phyloP scores from a whole-genome alignment of 2,329 filamentous ascomycete species.

The Cladosporium sphaerospermum region DNA sequence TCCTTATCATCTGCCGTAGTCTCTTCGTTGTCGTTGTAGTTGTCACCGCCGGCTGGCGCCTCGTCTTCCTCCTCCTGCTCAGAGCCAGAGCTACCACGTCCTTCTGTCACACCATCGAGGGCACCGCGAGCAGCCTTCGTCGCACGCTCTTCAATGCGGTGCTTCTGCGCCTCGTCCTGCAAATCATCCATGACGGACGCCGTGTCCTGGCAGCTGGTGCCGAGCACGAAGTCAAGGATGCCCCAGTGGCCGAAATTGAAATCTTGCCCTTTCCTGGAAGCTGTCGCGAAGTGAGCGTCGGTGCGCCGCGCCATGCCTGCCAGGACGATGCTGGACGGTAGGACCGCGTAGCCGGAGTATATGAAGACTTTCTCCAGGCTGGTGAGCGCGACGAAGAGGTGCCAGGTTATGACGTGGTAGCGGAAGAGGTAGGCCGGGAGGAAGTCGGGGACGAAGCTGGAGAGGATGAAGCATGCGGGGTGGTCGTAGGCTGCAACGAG shows the following conservation, averaged over 20 bases:
- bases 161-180: constrained; percentile 51
- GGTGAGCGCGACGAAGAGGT: constrained; percentile 56
- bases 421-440: constrained; percentile 59
- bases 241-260: constrained; percentile 47
- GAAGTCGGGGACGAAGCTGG: constrained; percentile 59
- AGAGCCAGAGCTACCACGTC: neutral
- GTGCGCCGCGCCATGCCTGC: constrained; percentile 52
- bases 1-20: neutral
- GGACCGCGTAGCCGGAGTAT: constrained; percentile 60
- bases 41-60: neutral
- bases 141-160: constrained; percentile 42
- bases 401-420: constrained; percentile 67
- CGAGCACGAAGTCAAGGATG: constrained; percentile 56
- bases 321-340: constrained; percentile 54
- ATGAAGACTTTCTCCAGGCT: constrained; percentile 62
- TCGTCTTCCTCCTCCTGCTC: constrained; percentile 4
- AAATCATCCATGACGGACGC: constrained; percentile 50
- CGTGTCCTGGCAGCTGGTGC: constrained; percentile 43
- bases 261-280: constrained; percentile 27
- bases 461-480: constrained; percentile 57
- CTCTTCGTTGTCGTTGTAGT: neutral
- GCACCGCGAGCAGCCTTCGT: constrained; percentile 32
- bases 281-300: constrained; percentile 50
- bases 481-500: constrained; percentile 63
- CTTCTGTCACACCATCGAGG: constrained; percentile 13